These are phyloP conservation scores for Trichoderma harzianum DNA, from an alignment of 2,329 filamentous ascomycete genomes.

Conservation along the genomic window DNA sequence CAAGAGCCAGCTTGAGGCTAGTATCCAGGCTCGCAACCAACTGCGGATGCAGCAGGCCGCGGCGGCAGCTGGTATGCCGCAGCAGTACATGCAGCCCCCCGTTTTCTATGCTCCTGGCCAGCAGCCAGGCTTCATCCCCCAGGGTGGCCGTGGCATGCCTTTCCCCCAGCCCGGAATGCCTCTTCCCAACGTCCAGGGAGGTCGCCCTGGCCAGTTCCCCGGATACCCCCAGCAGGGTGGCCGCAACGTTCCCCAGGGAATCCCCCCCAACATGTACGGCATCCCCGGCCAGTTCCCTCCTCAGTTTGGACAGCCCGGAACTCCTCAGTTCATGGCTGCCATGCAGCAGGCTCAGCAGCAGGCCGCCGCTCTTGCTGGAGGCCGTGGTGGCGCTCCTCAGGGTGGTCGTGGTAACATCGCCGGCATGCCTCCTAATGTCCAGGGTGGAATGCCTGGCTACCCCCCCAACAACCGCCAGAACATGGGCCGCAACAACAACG, in stretches of 20 bases:
- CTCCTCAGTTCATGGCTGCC: conserved; percentile 75
- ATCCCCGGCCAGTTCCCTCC: conserved; percentile 78
- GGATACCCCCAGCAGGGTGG: conserved; percentile 83
- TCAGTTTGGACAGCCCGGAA: conserved; percentile 74
- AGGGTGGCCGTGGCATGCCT: conserved; percentile 62
- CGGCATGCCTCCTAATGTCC: conserved; percentile 66
- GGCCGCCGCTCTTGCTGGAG: conserved; percentile 52
- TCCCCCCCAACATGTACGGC: conserved; percentile 83
- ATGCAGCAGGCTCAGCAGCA: conserved; percentile 71
- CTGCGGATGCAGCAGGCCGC: conserved; percentile 97
- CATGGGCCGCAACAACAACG: conserved; percentile 45
- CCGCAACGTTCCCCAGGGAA: conserved; percentile 80
- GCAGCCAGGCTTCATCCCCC: conserved; percentile 66
- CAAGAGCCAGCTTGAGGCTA: conserved; percentile 98
- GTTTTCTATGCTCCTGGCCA: conserved; percentile 90
- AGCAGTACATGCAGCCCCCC: conserved; percentile 81
- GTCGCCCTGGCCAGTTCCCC: conserved; percentile 82
- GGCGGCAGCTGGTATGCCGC: conserved; percentile 82
- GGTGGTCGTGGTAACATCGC: conserved; percentile 72
- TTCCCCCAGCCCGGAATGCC: conserved; percentile 63
- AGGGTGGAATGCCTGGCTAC: conserved; percentile 53
- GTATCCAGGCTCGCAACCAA: conserved; percentile 98
- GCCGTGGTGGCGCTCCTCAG: conserved; percentile 60
- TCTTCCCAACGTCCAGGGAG: conserved; percentile 70
- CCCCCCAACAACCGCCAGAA: conserved; percentile 54